These are phyloP conservation scores for Brassica cretica DNA, from an alignment of 345 rosid genomes.

Conservation along the genomic window DNA sequence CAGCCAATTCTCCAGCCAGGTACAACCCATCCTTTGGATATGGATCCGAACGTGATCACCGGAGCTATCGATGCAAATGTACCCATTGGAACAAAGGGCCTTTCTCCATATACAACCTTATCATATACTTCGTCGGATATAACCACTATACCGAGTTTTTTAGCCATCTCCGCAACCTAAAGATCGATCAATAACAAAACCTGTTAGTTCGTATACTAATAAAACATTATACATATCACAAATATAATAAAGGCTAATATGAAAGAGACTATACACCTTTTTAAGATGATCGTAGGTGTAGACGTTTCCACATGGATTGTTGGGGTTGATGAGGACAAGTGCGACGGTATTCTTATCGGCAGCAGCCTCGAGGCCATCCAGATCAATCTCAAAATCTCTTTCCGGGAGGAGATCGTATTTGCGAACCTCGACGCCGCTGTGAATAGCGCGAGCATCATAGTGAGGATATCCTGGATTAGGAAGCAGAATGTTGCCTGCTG, in stretches of 20 bases:
- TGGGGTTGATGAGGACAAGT: background rate
- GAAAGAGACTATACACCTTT: background rate
- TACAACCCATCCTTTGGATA: background rate
- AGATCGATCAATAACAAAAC: background rate
- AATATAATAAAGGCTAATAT: background rate
- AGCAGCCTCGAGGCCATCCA: background rate
- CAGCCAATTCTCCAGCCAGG: background rate
- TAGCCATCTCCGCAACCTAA: background rate
- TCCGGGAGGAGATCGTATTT: background rate
- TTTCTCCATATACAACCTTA: background rate
- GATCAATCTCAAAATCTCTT: background rate
- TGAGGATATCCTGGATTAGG: background rate
- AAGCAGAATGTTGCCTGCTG: background rate
- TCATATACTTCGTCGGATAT: background rate
- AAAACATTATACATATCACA: background rate
- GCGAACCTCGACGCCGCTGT: background rate
- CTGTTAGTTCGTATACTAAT: background rate
- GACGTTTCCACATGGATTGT: conserved; percentile 1
- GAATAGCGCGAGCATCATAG: background rate
- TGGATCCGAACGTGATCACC: background rate
- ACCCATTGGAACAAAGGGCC: background rate
- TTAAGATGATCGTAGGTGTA: background rate
- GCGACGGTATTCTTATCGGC: background rate
- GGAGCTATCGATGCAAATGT: background rate
- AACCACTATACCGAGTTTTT: background rate